Conservation (phyloP, 805 yeast genomes). For the Starmerella vaccinii region DNA sequence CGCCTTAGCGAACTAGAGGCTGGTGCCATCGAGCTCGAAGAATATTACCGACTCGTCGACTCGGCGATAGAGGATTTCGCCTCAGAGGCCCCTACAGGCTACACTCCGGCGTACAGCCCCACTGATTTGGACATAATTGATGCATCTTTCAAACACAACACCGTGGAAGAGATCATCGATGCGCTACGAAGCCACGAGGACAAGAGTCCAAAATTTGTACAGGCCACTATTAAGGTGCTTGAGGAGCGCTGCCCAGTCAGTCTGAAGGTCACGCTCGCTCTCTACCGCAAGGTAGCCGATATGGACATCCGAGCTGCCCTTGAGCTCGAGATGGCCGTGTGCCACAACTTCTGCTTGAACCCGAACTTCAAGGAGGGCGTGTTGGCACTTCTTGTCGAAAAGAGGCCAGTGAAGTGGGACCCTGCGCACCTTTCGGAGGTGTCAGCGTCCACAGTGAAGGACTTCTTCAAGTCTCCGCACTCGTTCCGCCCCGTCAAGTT, state of each 20-base stretch:
- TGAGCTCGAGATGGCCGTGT: conserved; percentile 61
- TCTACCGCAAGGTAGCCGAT: conserved; percentile 51
- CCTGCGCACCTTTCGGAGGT: conserved; percentile 38
- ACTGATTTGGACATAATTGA: conserved; percentile 59
- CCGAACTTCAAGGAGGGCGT: conserved; percentile 55
- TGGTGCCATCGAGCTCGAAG: conserved; percentile 22
- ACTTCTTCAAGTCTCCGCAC: conserved; percentile 28
- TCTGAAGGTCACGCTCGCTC: conserved; percentile 57
- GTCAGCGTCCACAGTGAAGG: conserved; percentile 25
- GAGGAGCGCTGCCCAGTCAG: conserved; percentile 67
- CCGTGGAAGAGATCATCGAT: conserved; percentile 41
- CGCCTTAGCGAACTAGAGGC: conserved; percentile 55
- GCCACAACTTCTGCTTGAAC: conserved; percentile 59
- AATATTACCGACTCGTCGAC: conserved; percentile 44
- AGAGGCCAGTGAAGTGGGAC: conserved; percentile 44
- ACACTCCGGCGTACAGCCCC: conserved; percentile 43
- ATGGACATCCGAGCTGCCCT: conserved; percentile 56
- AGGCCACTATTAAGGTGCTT: conserved; percentile 45
- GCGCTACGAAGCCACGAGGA: conserved; percentile 40
- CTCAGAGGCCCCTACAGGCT: conserved; percentile 36
- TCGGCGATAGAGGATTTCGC: conserved; percentile 70
- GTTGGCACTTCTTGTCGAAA: conserved; percentile 39
- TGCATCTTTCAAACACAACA: conserved; percentile 45
- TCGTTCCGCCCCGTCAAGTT: conserved; percentile 29
- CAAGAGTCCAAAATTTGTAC: conserved; percentile 59